Evolutionary conservation across 148 eudicot species (phyloP).

Genomic region (Fagopyrum homotropicum): DNA sequence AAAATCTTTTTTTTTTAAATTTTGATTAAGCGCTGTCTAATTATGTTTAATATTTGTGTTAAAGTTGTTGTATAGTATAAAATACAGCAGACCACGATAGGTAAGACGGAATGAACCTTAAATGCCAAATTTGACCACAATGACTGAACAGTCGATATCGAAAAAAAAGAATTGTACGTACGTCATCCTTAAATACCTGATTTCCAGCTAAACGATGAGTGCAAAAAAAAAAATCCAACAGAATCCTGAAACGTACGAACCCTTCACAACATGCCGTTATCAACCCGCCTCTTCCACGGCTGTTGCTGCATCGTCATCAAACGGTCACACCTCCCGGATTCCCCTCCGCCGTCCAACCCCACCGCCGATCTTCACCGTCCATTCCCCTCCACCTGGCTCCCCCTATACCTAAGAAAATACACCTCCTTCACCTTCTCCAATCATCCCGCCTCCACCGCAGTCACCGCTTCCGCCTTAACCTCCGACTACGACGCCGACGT

Average conservation of each 20-base stretch:
- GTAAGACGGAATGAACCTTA: neutral
- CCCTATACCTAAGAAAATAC: constrained; percentile 36
- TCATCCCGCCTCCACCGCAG: constrained; percentile 13
- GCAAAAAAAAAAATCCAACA: neutral
- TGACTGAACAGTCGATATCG: too few species aligned
- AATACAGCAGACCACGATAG: too few species aligned
- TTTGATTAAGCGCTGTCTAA: too few species aligned
- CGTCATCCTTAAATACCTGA: neutral
- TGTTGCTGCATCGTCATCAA: constrained; percentile 52
- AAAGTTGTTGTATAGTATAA: too few species aligned
- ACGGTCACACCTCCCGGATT: constrained; percentile 14
- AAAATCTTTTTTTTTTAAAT: too few species aligned
- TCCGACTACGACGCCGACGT: constrained; percentile 20
- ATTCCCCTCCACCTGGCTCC: neutral
- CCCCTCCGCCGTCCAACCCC: neutral
- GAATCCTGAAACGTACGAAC: neutral
- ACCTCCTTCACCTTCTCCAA: constrained; percentile 46
- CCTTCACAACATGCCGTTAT: constrained; percentile 29
- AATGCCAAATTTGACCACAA: neutral
- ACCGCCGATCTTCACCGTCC: neutral
- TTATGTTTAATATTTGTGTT: too few species aligned
- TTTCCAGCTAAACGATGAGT: neutral
- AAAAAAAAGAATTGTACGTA: neutral
- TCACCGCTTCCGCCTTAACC: constrained; percentile 17
- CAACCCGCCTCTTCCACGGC: constrained; percentile 21